These are phyloP conservation scores for Angophora floribunda DNA, from an alignment of 345 rosid species.

Conservation along the genomic window DNA sequence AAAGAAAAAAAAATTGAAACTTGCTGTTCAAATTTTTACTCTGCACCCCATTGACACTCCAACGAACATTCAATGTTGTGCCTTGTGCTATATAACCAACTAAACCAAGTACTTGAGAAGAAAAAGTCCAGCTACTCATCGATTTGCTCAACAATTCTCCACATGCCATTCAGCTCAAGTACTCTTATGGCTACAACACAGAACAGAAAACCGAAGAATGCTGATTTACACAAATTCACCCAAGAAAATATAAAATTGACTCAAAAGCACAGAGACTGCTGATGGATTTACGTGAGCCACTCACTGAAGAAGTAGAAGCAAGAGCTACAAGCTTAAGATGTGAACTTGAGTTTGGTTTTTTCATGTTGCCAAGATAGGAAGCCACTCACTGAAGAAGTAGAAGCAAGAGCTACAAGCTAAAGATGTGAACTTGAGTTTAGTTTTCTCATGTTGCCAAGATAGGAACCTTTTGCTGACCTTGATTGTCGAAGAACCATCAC, in stretches of 20 bases:
- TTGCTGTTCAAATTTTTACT: not conserved
- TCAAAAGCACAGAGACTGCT: not conserved
- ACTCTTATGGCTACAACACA: not conserved
- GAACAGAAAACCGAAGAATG: not conserved
- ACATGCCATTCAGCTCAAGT: not conserved
- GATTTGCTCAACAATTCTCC: not conserved
- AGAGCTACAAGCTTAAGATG: not conserved
- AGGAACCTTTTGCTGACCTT: not conserved
- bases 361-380: not conserved
- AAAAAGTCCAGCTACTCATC: not conserved
- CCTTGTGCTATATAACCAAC: not conserved
- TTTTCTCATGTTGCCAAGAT: not conserved
- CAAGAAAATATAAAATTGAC: not conserved
- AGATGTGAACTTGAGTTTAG: not conserved
- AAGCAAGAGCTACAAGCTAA: not conserved
- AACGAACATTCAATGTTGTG: not conserved
- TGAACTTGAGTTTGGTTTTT: not conserved
- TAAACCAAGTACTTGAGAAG: not conserved
- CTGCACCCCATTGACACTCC: not conserved
- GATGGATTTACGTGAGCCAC: not conserved
- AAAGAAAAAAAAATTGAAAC: not conserved
- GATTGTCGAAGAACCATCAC: not conserved
- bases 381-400: constrained; percentile 1
- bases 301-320: constrained; percentile 4
- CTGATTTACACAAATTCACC: not conserved